phyloP scores from a whole-genome alignment of 176 grass and related monocot species.

The Juncus effusus region DNA sequence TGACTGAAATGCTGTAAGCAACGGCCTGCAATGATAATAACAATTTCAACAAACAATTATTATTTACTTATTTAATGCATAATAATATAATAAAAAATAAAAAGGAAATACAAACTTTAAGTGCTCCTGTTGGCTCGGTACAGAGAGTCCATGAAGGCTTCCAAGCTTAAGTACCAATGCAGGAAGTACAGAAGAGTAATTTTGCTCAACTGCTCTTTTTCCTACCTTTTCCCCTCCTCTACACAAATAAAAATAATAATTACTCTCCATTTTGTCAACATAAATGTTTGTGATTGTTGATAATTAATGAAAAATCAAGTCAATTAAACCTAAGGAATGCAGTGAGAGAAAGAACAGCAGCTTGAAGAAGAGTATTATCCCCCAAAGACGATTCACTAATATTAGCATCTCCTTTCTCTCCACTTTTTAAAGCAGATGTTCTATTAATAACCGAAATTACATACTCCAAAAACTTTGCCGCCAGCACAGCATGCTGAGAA shows the following conservation, averaged over 20 bases:
- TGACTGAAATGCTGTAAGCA: slow-evolving; percentile 90
- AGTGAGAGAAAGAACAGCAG: slow-evolving; percentile 87
- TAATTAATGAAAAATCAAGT: neutral
- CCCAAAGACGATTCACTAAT: slow-evolving; percentile 55
- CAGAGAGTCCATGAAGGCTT: neutral
- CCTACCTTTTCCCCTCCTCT: slow-evolving; percentile 88
- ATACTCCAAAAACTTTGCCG: slow-evolving; percentile 71
- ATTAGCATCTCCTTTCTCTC: slow-evolving; percentile 58
- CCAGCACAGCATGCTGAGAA: slow-evolving; percentile 78
- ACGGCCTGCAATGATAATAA: slow-evolving; percentile 40
- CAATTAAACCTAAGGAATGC: slow-evolving; percentile 69
- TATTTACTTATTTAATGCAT: slow-evolving; percentile 21
- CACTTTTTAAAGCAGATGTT: slow-evolving; percentile 53
- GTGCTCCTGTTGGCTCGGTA: slow-evolving; percentile 13
- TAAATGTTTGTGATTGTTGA: neutral
- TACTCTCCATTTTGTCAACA: slow-evolving; percentile 32
- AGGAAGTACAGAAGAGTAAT: slow-evolving; percentile 80
- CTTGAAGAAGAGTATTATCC: slow-evolving; percentile 64
- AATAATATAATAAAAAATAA: neutral
- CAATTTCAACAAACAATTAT: neutral
- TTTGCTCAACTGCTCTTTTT: slow-evolving; percentile 91
- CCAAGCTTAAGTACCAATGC: neutral
- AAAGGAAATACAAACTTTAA: slow-evolving; percentile 16
- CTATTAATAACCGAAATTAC: slow-evolving; percentile 78
- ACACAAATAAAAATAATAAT: slow-evolving; percentile 55